A percentile compares a stretch with the other conserved stretches of the same genome.
These are phyloP conservation scores for Phaeomoniella chlamydospora DNA, from an alignment of 2,329 filamentous ascomycete genomes.

Conservation along the genomic window DNA sequence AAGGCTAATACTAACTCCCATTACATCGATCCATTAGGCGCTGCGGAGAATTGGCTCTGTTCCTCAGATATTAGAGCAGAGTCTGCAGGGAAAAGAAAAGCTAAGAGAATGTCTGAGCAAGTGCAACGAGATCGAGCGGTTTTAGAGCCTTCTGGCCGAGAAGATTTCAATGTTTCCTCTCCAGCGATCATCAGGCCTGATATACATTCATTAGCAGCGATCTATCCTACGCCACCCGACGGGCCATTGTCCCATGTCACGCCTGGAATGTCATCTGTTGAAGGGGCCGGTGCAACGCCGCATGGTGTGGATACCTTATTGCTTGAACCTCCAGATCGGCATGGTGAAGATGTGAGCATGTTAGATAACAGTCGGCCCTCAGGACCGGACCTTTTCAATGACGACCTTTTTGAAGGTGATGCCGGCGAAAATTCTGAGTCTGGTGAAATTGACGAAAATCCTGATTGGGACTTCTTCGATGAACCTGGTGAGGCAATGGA, in stretches of 20 bases:
- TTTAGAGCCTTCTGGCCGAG: background rate
- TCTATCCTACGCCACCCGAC: constrained; percentile 41
- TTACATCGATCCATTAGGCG: constrained; percentile 23
- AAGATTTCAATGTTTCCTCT: background rate
- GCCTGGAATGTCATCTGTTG: constrained; percentile 14
- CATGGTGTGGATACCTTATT: constrained; percentile 6
- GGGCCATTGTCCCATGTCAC: constrained; percentile 21
- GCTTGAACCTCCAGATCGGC: constrained; percentile 1
- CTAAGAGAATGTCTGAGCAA: constrained; percentile 2
- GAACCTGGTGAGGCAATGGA: constrained; percentile 24
- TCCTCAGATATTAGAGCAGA: constrained; percentile 13
- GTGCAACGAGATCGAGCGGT: background rate
- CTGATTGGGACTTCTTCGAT: constrained; percentile 53
- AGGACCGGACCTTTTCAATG: constrained; percentile 28
- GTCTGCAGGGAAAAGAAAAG: constrained; percentile 5
- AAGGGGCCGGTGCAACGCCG: constrained; percentile 14
- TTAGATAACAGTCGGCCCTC: constrained; percentile 5
- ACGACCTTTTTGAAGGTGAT: constrained; percentile 45
- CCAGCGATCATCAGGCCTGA: constrained; percentile 14
- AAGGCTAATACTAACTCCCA: constrained; percentile 5
- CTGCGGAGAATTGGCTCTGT: constrained; percentile 24
- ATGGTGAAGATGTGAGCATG: constrained; percentile 7
- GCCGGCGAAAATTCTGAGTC: constrained; percentile 37
- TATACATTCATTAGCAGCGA: constrained; percentile 22
- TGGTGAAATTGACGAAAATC: constrained; percentile 41